phyloP scores from a whole-genome alignment of 2,329 filamentous ascomycete genomes.

The Huntiella bhutanensis region DNA sequence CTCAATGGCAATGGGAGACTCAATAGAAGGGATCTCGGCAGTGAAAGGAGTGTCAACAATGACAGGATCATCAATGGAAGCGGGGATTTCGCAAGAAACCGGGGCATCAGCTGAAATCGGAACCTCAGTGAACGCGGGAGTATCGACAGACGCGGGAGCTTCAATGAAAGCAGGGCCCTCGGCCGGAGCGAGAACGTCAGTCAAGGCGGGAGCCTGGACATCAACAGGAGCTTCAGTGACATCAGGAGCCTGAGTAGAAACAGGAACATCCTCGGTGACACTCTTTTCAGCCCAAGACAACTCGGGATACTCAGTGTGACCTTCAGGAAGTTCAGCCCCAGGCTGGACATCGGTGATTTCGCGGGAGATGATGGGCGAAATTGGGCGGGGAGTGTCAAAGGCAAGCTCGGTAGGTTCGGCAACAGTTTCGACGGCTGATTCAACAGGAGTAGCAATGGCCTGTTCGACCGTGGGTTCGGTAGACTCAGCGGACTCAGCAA shows the following conservation, averaged over 20 bases:
- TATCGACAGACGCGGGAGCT: neutral
- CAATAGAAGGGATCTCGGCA: neutral
- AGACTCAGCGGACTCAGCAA: neutral
- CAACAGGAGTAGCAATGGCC: neutral
- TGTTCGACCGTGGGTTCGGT: neutral
- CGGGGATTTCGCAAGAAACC: no score
- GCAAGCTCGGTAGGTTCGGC: neutral
- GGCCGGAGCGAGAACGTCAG: neutral
- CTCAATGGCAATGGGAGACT: neutral
- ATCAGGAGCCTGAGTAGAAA: neutral
- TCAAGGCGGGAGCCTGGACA: no score
- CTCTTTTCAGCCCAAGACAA: neutral
- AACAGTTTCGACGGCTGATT: neutral
- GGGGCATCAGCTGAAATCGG: neutral
- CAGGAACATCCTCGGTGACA: neutral
- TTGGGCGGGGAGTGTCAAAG: no score
- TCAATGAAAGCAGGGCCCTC: neutral
- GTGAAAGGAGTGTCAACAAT: neutral
- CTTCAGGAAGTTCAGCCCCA: neutral
- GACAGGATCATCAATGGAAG: no score
- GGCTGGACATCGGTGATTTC: neutral
- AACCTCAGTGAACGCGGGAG: neutral
- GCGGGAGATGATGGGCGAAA: neutral
- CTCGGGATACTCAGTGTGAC: neutral
- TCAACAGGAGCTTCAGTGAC: neutral